Conservation (phyloP, 1,284 basidiomycete species). For the Rhodofomes roseus region DNA sequence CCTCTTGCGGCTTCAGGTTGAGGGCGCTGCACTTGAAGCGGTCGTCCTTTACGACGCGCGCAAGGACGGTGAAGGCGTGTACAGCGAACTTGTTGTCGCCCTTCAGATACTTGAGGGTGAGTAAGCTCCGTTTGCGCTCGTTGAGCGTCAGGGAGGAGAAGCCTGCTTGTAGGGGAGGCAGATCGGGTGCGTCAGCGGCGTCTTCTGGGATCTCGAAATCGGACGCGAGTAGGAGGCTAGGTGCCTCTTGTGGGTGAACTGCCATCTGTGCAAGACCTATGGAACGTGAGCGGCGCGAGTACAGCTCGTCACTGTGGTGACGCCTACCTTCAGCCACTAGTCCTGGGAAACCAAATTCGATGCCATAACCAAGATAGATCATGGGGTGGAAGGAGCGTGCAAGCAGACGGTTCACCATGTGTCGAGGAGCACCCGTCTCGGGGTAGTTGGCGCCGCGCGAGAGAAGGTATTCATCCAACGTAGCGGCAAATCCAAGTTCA, state of each 20-base stretch:
- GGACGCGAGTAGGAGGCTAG: slow-evolving; percentile 23
- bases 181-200: slow-evolving; percentile 4
- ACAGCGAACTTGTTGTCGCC: slow-evolving; percentile 14
- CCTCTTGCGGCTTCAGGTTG: slow-evolving; percentile 33
- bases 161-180: slow-evolving; percentile 15
- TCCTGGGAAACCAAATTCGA: slow-evolving; percentile 60
- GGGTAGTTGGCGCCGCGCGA: slow-evolving; percentile 47
- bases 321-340: slow-evolving; percentile 58
- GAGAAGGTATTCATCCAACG: slow-evolving; percentile 58
- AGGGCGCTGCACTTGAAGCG: slow-evolving; percentile 35
- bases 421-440: slow-evolving; percentile 33
- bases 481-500: slow-evolving; percentile 36
- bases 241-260: slow-evolving; percentile 23
- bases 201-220: slow-evolving; percentile 21
- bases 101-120: slow-evolving; percentile 10
- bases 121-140: background rate
- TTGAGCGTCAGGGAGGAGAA: slow-evolving; percentile 17
- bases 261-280: slow-evolving; percentile 35
- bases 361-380: slow-evolving; percentile 62
- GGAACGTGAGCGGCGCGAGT: background rate
- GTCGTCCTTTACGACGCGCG: slow-evolving; percentile 36
- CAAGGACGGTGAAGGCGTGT: slow-evolving; percentile 36
- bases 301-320: background rate
- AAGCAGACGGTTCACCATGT: slow-evolving; percentile 60
- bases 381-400: slow-evolving; percentile 60